These are phyloP conservation scores for Russula sp. DNA, from an alignment of 768 basidiomycete species.

Conservation along the genomic window DNA sequence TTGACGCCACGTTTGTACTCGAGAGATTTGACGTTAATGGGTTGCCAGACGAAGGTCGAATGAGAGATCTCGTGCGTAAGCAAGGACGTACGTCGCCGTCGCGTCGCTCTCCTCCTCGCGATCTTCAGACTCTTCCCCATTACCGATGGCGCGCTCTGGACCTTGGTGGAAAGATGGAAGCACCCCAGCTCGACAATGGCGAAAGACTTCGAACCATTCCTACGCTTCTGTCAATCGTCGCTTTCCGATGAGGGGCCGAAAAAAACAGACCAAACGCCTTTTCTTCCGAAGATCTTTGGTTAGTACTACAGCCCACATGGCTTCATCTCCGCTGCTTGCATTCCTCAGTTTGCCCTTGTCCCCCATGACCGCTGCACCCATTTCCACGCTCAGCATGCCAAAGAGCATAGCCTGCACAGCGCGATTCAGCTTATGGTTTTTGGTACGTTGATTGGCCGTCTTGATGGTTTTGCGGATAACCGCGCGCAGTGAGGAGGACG, in stretches of 20 bases:
- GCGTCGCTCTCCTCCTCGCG: constrained; percentile 57
- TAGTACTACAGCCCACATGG: constrained; percentile 95
- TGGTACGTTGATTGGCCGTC: constrained; percentile 78
- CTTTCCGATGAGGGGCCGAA: neutral
- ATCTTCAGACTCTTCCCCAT: constrained; percentile 66
- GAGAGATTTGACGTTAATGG: constrained; percentile 65
- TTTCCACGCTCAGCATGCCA: constrained; percentile 91
- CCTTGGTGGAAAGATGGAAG: constrained; percentile 89
- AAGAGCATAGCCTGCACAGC: constrained; percentile 95
- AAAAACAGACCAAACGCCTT: constrained; percentile 67
- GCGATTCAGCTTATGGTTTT: constrained; percentile 94
- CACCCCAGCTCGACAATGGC: constrained; percentile 87
- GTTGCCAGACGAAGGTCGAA: constrained; percentile 30
- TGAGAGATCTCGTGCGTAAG: constrained; percentile 13
- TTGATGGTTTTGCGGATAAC: constrained; percentile 90
- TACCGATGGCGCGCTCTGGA: constrained; percentile 88
- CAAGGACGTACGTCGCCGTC: constrained; percentile 42
- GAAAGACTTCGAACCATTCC: constrained; percentile 88
- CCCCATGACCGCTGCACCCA: constrained; percentile 72
- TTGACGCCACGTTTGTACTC: constrained; percentile 88
- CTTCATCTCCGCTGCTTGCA: constrained; percentile 62
- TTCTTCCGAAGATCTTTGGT: constrained; percentile 94
- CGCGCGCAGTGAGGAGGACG: constrained; percentile 72
- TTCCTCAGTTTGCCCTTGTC: constrained; percentile 73
- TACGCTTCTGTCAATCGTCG: constrained; percentile 25